phyloP scores from a whole-genome alignment of 2,329 filamentous ascomycete species.

The Sarocladiaceae sp. region DNA sequence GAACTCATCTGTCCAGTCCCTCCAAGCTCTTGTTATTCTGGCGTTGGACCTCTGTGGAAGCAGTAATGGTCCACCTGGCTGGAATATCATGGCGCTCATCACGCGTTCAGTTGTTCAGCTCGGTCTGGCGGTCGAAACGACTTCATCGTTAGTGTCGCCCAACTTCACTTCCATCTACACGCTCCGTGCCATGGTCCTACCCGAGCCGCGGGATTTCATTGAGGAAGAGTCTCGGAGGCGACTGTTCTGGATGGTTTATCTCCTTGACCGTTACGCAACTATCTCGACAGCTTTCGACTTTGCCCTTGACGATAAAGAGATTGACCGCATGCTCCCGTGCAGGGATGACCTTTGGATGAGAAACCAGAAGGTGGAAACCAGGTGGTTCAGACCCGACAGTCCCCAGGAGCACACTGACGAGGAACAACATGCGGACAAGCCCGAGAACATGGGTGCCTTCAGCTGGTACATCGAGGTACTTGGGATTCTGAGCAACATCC shows the following conservation, averaged over 20 bases:
- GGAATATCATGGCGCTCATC: conserved; percentile 86
- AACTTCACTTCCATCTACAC: conserved; percentile 84
- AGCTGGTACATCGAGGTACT: conserved; percentile 87
- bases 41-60: conserved; percentile 79
- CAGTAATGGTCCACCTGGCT: conserved; percentile 84
- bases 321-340: conserved; percentile 80
- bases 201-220: conserved; percentile 77
- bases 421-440: conserved; percentile 54
- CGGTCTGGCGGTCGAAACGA: conserved; percentile 76
- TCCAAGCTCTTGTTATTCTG: conserved; percentile 82
- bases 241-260: conserved; percentile 91
- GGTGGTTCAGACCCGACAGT: conserved; percentile 63
- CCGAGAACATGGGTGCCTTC: conserved; percentile 80
- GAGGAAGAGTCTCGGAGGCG: conserved; percentile 82
- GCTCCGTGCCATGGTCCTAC: conserved; percentile 74
- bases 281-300: conserved; percentile 91
- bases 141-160: conserved; percentile 71
- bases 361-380: conserved; percentile 77
- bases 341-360: conserved; percentile 80
- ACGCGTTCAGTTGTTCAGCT: conserved; percentile 84
- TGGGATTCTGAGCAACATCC: conserved; percentile 79
- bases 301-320: conserved; percentile 80
- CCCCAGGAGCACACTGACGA: conserved; percentile 42
- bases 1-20: conserved; percentile 79
- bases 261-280: conserved; percentile 84